These are phyloP conservation scores for Vanrija sp. DNA, from an alignment of 1,284 basidiomycete species.

Conservation along the genomic window DNA sequence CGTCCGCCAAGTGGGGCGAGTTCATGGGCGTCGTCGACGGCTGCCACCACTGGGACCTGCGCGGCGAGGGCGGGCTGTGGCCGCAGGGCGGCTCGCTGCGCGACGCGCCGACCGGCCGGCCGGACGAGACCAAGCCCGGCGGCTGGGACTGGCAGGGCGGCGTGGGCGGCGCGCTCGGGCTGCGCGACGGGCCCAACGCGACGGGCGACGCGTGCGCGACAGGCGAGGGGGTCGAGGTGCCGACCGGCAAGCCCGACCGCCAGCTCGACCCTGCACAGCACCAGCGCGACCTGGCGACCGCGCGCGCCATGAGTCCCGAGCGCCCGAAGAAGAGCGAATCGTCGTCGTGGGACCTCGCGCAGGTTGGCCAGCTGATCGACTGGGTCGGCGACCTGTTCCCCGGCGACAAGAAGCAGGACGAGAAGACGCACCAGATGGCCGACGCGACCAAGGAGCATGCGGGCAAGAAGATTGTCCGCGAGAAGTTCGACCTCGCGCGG, in stretches of 20 bases:
- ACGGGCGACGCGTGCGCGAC: background rate
- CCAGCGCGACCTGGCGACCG: slow-evolving; percentile 15
- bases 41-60: slow-evolving; percentile 94
- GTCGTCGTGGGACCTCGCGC: slow-evolving; percentile 39
- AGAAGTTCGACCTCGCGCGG: slow-evolving; percentile 47
- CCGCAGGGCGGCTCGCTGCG: slow-evolving; percentile 26
- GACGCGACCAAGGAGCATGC: slow-evolving; percentile 30
- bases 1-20: slow-evolving; percentile 87
- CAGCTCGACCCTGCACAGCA: slow-evolving; percentile 15
- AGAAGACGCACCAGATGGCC: slow-evolving; percentile 37
- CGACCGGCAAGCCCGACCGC: slow-evolving; percentile 5
- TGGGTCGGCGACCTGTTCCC: slow-evolving; percentile 48
- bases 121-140: slow-evolving; percentile 11
- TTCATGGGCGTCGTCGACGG: slow-evolving; percentile 86
- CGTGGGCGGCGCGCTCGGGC: slow-evolving; percentile 5
- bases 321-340: background rate
- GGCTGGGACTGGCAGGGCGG: slow-evolving; percentile 23
- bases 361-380: slow-evolving; percentile 48
- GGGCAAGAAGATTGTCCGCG: slow-evolving; percentile 33
- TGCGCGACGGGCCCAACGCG: background rate
- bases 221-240: background rate
- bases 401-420: slow-evolving; percentile 20
- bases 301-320: slow-evolving; percentile 12
- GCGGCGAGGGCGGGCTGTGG: slow-evolving; percentile 63
- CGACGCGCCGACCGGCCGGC: slow-evolving; percentile 1